Evolutionary conservation across 2,329 filamentous ascomycete genomes (phyloP).

Genomic region (Emergomyces orientalis): DNA sequence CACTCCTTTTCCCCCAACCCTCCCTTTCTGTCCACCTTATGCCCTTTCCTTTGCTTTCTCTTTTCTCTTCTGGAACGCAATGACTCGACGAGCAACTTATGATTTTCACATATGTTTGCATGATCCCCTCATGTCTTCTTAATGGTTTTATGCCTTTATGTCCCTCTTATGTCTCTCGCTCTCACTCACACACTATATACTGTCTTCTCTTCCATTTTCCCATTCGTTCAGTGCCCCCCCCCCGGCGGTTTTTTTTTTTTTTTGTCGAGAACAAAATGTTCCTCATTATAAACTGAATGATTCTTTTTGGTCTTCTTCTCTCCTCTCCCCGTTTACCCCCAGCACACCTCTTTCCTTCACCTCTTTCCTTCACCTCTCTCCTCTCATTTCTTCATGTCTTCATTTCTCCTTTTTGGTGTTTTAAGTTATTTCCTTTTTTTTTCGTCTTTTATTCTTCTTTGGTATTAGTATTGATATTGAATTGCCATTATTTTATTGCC

Average conservation of each 20-base stretch:
- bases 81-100: background rate
- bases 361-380: background rate
- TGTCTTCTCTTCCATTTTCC: background rate
- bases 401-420: background rate
- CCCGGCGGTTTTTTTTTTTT: background rate
- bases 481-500: background rate
- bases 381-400: too few species aligned
- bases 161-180: background rate
- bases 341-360: background rate
- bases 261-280: background rate
- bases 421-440: background rate
- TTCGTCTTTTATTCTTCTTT: background rate
- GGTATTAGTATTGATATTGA: constrained; percentile 1
- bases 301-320: background rate
- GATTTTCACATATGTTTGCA: background rate
- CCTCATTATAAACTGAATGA: background rate
- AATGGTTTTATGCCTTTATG: background rate
- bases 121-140: background rate
- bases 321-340: too few species aligned
- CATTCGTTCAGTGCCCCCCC: too few species aligned
- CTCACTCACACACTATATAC: background rate
- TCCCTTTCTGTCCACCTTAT: constrained; percentile 12
- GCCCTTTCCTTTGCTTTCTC: background rate
- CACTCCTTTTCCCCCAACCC: background rate
- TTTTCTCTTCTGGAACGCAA: background rate